Base-by-base conservation (phyloP, 2,329 filamentous ascomycete species). In the Cladosporium halotolerans region DNA sequence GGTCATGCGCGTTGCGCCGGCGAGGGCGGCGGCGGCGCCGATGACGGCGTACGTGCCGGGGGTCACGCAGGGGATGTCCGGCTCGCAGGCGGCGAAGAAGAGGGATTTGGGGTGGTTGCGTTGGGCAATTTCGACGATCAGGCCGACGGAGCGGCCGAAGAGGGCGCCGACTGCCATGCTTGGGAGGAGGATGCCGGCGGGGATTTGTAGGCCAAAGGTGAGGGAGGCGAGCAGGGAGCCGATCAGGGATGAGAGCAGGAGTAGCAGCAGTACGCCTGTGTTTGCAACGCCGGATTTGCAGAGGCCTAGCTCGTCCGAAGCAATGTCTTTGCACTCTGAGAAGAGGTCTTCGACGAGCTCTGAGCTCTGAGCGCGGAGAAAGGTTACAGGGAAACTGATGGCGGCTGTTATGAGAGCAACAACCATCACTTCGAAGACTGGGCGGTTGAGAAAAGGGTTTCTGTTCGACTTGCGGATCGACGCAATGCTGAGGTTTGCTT, bases 21-120 rank as follows among this genome's bases (percentile, higher is more conserved):
- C 89, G 1, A 99, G 82, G n/a, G 92, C 89, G 3, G 93, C 91
- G 0, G 93, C 92, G 0, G 93, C 93, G 33, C 93, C 93, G 57
- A 99, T 87, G 63, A 99, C 95, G 58, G 93, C 93, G 67, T 99
- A 99, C 1, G 92, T 95, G 11, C 92, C 93, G 0, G 93, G 92
- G 0, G 88, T 96, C 47, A 99, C 84, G 71, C 93, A 99, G 7
- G 85, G 83, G 39, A 88, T 76, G 69, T 96, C 92, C 3, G 89
- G 88, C 61, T 90, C 64, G 73, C 93, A 99, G 39, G 83, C 82
- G 41, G 76, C 73, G 67, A 97, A 96, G 41, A 86, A 71, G 66
- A 95, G 80, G 62, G 87, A 88, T n/a, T 72, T 74, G 0, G 91
- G 88, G 69, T 89, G 84, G 56, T 84, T 83, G 61, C 81, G 78